Evolutionary conservation across 257 asterid genomes (phyloP), one percentile per base, ranked within the genome.

Genomic region (Hygrophila difformis): DNA sequence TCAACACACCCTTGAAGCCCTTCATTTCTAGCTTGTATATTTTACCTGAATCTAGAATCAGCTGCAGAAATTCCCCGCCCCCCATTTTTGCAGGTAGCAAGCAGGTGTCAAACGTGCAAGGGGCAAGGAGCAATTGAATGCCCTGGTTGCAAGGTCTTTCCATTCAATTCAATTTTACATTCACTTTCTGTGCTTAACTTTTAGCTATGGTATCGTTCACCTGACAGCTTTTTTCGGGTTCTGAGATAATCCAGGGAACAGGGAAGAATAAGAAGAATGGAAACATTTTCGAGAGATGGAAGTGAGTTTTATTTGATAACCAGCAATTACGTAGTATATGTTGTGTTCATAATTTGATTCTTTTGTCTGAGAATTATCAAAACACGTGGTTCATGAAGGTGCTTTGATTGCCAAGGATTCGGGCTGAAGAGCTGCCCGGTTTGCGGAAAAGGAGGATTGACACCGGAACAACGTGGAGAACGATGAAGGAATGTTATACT

Each of bases 201-300:
- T n/a, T n/a, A n/a, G n/a, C n/a, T n/a, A n/a, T n/a, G n/a, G n/a
- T n/a, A n/a, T n/a, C n/a, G n/a, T n/a, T n/a, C n/a, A n/a, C n/a
- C 8, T 33, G 37, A 33, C 12, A 33, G 31, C 31, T 26, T 8
- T 26, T 1, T 10, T 10, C 10, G 12, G 12, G 12, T 9, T 33
- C 37, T n/a, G n/a, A n/a, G n/a, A n/a, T n/a, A n/a, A 9, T 47
- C n/a, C 57, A 86, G 94, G 96, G 97, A 31, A 77, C 97, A 0
- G 94, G 97, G 19, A 87, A 73, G 74, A 82, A 87, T 65, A 87
- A 87, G 76, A 87, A 87, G 76, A 87, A 83, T 19, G 97, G 94
- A 8, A 82, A 87, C 48, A 82, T 87, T 7, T 87, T 87, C 39
- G 93, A 87, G 70, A 68, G 93, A 39, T 79, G 94, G 93, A 87